Percentiles rank a stretch among this genome's conserved stretches.
These are phyloP conservation scores for Trichoderma sp. DNA, from an alignment of 2,329 filamentous ascomycete species.

Conservation along the genomic window DNA sequence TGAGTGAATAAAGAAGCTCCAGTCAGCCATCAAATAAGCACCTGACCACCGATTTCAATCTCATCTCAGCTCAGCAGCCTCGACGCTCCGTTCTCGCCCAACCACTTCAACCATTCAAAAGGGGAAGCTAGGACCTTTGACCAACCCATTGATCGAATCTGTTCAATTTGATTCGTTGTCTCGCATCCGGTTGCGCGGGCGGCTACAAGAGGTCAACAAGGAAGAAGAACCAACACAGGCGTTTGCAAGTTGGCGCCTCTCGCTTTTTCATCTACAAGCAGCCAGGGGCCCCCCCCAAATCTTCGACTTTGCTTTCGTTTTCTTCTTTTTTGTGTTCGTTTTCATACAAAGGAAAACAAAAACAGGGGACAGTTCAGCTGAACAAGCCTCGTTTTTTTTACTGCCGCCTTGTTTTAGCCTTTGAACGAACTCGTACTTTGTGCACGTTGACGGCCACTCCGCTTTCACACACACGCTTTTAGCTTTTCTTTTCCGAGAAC, in stretches of 20 bases:
- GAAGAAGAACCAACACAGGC: not conserved
- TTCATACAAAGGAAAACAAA: slow-evolving; percentile 7
- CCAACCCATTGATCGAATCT: not conserved
- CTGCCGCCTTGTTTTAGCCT: slow-evolving; percentile 1
- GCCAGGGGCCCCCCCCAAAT: not conserved
- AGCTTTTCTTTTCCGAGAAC: slow-evolving; percentile 12
- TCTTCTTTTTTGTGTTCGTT: not conserved
- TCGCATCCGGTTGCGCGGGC: slow-evolving; percentile 15
- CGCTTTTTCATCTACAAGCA: not conserved
- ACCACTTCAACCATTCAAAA: not conserved
- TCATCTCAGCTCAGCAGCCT: not conserved
- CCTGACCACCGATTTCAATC: not conserved
- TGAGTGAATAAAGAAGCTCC: not conserved
- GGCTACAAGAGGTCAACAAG: not conserved
- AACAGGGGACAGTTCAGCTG: not conserved
- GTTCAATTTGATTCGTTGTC: not conserved
- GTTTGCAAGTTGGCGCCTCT: not conserved
- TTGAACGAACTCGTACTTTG: slow-evolving; percentile 13
- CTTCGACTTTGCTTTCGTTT: not conserved
- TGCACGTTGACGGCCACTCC: slow-evolving; percentile 3
- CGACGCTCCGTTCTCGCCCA: not conserved
- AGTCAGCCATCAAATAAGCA: not conserved
- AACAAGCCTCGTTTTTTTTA: slow-evolving; percentile 6
- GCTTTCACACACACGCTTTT: slow-evolving; percentile 17
- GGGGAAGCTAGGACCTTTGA: slow-evolving; percentile 1